Percentiles rank a stretch among this genome's conserved stretches.
phyloP scores from a whole-genome alignment of 495 filamentous ascomycete genomes.

The Penicillium canariense region DNA sequence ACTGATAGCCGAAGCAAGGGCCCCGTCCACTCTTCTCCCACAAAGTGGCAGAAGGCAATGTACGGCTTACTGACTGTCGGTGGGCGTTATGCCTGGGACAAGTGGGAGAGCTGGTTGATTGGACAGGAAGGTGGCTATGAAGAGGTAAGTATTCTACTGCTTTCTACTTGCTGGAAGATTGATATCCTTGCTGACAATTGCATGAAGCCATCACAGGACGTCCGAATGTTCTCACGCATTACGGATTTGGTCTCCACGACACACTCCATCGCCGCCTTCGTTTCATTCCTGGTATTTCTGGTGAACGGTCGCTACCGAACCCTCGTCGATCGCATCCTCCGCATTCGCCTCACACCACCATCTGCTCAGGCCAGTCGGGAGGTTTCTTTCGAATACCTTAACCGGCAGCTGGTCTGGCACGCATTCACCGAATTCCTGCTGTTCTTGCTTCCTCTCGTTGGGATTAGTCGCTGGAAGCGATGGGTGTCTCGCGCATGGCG shows the following conservation, averaged over 20 bases:
- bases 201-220: slow-evolving; percentile 40
- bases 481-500: slow-evolving; percentile 85
- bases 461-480: slow-evolving; percentile 86
- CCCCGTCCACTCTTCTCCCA: slow-evolving; percentile 58
- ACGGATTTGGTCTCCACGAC: slow-evolving; percentile 66
- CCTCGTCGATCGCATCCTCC: slow-evolving; percentile 78
- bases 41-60: slow-evolving; percentile 73
- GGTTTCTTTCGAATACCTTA: slow-evolving; percentile 96
- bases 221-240: slow-evolving; percentile 62
- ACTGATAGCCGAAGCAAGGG: slow-evolving; percentile 74
- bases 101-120: slow-evolving; percentile 86
- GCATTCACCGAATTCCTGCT: slow-evolving; percentile 97
- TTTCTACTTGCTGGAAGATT: not conserved
- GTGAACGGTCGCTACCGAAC: slow-evolving; percentile 89
- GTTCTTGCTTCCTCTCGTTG: slow-evolving; percentile 90
- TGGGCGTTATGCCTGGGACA: slow-evolving; percentile 83
- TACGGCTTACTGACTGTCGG: slow-evolving; percentile 86
- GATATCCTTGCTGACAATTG: not conserved
- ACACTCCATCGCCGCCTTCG: slow-evolving; percentile 76
- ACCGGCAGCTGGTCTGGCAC: slow-evolving; percentile 97
- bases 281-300: slow-evolving; percentile 86
- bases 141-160: slow-evolving; percentile 41
- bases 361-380: slow-evolving; percentile 80
- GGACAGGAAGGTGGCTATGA: slow-evolving; percentile 68
- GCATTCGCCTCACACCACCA: slow-evolving; percentile 80